Evolutionary conservation across 768 basidiomycete genomes (phyloP).

Genomic region (Lentinula sp.): DNA sequence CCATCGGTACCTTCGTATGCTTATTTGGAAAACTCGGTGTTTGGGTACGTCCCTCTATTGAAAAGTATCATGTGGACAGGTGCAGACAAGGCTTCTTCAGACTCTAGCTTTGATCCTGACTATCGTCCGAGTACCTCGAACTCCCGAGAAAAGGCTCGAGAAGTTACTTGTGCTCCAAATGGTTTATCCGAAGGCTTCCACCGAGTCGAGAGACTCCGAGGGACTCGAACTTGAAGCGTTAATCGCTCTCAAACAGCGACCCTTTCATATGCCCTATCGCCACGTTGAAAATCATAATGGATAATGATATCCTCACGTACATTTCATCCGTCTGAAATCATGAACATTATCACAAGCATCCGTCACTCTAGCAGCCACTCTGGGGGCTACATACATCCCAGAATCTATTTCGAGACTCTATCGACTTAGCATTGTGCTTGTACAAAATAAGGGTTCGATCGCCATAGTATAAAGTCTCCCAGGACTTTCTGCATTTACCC

Average conservation of each 20-base stretch:
- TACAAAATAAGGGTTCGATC: neutral
- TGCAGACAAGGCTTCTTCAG: neutral
- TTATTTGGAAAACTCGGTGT: neutral
- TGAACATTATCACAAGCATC: neutral
- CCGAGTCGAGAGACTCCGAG: neutral
- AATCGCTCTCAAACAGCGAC: neutral
- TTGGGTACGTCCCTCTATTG: neutral
- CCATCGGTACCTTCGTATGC: neutral
- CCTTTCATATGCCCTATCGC: neutral
- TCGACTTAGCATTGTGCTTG: neutral
- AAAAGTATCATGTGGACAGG: neutral
- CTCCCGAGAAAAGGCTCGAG: neutral
- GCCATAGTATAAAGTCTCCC: neutral
- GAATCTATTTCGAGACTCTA: neutral
- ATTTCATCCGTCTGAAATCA: neutral
- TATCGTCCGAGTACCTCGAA: neutral
- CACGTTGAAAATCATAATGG: neutral
- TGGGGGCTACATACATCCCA: neutral
- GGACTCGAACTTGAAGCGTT: neutral
- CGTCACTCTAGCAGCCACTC: neutral
- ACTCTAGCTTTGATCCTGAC: neutral
- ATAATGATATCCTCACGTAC: neutral
- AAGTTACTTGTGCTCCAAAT: neutral
- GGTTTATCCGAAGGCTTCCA: neutral
- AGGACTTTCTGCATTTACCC: neutral